Evolutionary conservation across 2,329 filamentous ascomycete genomes (phyloP).

Genomic region (Aspergillus floridensis): DNA sequence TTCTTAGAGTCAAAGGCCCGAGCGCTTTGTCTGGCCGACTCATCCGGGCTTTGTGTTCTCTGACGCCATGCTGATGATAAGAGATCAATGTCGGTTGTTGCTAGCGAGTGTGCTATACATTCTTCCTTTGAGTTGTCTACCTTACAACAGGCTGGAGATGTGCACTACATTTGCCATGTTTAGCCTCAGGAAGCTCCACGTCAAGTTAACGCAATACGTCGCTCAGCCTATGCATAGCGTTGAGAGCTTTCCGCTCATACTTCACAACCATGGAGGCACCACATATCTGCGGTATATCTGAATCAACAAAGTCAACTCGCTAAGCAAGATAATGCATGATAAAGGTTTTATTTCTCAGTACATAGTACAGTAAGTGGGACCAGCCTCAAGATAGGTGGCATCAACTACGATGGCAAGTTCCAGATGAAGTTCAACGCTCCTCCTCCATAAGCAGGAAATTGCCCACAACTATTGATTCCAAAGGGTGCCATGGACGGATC

Average conservation of each 20-base stretch:
- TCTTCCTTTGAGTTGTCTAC: neutral
- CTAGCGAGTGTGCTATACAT: neutral
- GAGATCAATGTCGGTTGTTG: neutral
- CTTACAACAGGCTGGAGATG: neutral
- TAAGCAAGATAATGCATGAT: neutral
- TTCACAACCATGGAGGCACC: too few species aligned
- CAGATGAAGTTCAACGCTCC: slow-evolving; percentile 44
- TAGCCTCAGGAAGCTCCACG: neutral
- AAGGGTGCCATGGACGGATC: slow-evolving; percentile 47
- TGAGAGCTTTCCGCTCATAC: too few species aligned
- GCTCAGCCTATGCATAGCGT: too few species aligned
- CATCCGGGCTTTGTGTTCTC: neutral
- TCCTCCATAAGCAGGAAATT: slow-evolving; percentile 42
- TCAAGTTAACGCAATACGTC: too few species aligned
- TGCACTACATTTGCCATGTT: neutral
- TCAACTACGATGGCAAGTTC: slow-evolving; percentile 38
- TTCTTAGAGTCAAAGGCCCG: neutral
- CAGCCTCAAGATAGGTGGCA: neutral
- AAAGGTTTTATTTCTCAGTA: neutral
- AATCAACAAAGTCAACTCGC: neutral
- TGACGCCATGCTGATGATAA: neutral
- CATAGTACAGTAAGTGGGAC: neutral
- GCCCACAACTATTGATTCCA: slow-evolving; percentile 36
- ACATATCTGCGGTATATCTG: neutral
- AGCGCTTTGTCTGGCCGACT: neutral